These are phyloP conservation scores for Sporothrix humicola DNA, from an alignment of 2,329 filamentous ascomycete genomes.

Conservation along the genomic window DNA sequence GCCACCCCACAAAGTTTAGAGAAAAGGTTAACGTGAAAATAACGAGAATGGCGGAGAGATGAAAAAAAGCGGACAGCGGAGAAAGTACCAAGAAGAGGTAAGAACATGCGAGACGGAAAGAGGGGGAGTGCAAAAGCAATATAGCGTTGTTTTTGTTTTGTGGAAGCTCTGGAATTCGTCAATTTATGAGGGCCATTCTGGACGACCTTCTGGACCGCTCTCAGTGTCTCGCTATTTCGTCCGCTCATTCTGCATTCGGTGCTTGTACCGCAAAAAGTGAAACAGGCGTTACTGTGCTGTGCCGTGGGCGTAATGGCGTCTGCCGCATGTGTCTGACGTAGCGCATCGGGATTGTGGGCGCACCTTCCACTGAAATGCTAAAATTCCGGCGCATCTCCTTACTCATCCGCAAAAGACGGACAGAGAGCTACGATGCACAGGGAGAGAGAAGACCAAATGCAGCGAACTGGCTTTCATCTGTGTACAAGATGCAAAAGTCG, in stretches of 20 bases:
- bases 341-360: neutral
- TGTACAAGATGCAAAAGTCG: no score
- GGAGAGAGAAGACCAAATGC: neutral
- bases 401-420: constrained; percentile 5
- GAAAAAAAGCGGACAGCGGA: constrained; percentile 16
- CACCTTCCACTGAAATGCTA: neutral
- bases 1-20: constrained; percentile 14
- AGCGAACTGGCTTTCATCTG: neutral
- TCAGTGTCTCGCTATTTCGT: no score
- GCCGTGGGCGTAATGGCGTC: neutral
- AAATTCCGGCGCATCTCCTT: neutral
- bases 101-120: neutral
- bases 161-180: neutral
- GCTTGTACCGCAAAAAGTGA: constrained; percentile 8
- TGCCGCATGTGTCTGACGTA: neutral
- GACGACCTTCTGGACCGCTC: neutral
- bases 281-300: neutral
- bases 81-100: constrained; percentile 15
- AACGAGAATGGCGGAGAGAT: neutral
- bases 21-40: neutral
- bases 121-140: constrained; percentile 3
- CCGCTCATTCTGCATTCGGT: neutral
- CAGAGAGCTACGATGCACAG: neutral
- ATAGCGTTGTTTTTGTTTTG: neutral
- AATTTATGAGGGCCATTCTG: neutral